phyloP scores from a whole-genome alignment of 345 rosid genomes.

The Streptanthus diversifolius region DNA sequence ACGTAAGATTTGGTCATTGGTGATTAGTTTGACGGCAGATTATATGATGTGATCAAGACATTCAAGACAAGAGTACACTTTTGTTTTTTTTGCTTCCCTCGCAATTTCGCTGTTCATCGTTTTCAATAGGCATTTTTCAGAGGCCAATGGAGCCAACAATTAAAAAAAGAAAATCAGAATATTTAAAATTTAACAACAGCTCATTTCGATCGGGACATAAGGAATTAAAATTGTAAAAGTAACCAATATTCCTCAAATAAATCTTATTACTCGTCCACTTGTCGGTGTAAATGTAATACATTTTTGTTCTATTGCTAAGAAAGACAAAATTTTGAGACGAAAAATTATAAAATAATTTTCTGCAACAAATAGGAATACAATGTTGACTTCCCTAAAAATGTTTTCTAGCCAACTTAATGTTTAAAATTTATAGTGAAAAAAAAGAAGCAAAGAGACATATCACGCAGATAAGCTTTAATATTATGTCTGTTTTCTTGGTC shows the following conservation, averaged over 20 bases:
- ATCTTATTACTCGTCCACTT: constrained; percentile 20
- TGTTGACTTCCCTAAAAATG: constrained; percentile 21
- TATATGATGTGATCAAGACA: neutral
- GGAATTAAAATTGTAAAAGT: constrained; percentile 1
- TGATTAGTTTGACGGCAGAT: constrained; percentile 4
- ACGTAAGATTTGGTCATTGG: neutral
- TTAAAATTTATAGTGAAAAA: neutral
- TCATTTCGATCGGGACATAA: constrained; percentile 14
- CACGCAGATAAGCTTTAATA: neutral
- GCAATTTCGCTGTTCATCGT: neutral
- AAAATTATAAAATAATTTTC: neutral
- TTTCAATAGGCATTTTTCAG: constrained; percentile 9
- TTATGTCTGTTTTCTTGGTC: neutral
- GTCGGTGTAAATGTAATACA: neutral
- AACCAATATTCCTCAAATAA: neutral
- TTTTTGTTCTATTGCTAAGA: constrained; percentile 1
- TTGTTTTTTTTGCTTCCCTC: neutral
- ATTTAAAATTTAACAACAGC: constrained; percentile 5
- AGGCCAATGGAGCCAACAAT: constrained; percentile 7
- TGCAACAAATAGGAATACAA: constrained; percentile 18
- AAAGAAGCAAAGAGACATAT: neutral
- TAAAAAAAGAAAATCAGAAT: constrained; percentile 1
- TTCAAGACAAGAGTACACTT: neutral
- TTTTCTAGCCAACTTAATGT: neutral
- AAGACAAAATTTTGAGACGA: neutral